These are phyloP conservation scores for Arthrinium puccinioides DNA, from an alignment of 2,329 filamentous ascomycete species.

Conservation along the genomic window DNA sequence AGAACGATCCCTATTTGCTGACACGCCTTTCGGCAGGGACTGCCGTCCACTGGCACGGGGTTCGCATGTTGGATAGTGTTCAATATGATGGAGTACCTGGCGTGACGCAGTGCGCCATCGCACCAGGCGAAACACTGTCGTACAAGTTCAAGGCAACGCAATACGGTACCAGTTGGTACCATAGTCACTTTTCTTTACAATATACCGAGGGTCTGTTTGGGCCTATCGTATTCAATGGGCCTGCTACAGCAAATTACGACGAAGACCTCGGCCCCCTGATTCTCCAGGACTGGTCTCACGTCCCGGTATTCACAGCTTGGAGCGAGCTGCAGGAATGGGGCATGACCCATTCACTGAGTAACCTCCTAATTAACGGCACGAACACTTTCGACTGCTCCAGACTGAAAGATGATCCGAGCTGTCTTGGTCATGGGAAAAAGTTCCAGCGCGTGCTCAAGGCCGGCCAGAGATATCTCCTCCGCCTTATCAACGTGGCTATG, in stretches of 20 bases:
- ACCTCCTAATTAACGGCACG: conserved; percentile 27
- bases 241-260: conserved; percentile 50
- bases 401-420: conserved; percentile 13
- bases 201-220: conserved; percentile 47
- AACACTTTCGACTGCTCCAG: conserved; percentile 22
- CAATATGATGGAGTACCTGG: conserved; percentile 45
- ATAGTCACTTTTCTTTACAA: conserved; percentile 47
- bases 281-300: conserved; percentile 52
- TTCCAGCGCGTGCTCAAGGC: conserved; percentile 22
- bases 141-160: conserved; percentile 47
- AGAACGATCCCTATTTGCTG: no score
- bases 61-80: conserved; percentile 46
- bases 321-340: conserved; percentile 16
- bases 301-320: conserved; percentile 29
- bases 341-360: conserved; percentile 32
- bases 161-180: conserved; percentile 52
- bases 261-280: conserved; percentile 53
- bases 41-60: conserved; percentile 56
- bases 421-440: conserved; percentile 20
- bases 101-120: conserved; percentile 41
- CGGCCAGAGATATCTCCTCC: conserved; percentile 32
- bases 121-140: conserved; percentile 42
- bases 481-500: conserved; percentile 34
- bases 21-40: no score
- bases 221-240: conserved; percentile 53